Conservation (phyloP, 352 stramenopile genomes). For the Blastocystis sp. region DNA sequence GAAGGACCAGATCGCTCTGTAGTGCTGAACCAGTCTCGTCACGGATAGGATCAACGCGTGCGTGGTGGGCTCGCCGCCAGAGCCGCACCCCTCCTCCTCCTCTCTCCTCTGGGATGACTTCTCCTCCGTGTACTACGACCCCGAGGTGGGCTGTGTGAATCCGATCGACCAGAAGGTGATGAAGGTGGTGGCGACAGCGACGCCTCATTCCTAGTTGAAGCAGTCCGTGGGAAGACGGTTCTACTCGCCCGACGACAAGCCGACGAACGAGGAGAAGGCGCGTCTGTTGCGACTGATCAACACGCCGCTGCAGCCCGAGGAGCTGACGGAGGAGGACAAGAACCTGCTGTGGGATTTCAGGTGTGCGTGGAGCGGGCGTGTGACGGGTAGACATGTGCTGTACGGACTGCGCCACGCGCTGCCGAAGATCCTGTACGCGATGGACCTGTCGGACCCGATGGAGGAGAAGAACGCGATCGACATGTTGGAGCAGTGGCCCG, state of each 20-base stretch:
- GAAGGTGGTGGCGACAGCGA: not conserved
- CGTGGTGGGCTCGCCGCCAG: not conserved
- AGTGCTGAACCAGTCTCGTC: not conserved
- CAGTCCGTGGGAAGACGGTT: not conserved
- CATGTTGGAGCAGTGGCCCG: constrained; percentile 82
- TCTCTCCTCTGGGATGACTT: constrained; percentile 42
- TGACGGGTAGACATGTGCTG: constrained; percentile 76
- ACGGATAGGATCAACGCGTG: constrained; percentile 34
- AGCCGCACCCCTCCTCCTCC: not conserved
- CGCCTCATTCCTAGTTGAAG: not conserved
- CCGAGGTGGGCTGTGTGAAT: constrained; percentile 23
- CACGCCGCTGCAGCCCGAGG: constrained; percentile 13
- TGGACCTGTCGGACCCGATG: constrained; percentile 83
- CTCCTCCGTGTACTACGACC: constrained; percentile 9
- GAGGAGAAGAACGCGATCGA: constrained; percentile 84
- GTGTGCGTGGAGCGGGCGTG: not conserved
- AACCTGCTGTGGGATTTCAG: constrained; percentile 75
- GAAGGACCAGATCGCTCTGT: constrained; percentile 58
- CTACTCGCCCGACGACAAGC: constrained; percentile 51
- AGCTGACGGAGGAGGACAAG: constrained; percentile 65
- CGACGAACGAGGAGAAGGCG: constrained; percentile 47
- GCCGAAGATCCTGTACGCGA: constrained; percentile 84
- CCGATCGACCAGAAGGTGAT: constrained; percentile 53
- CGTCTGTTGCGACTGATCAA: constrained; percentile 20
- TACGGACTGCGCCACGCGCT: constrained; percentile 80